Evolutionary conservation across 495 filamentous ascomycete species (phyloP), one percentile per base, ranked within the genome.

Genomic region (Bryoglossum gracile): DNA sequence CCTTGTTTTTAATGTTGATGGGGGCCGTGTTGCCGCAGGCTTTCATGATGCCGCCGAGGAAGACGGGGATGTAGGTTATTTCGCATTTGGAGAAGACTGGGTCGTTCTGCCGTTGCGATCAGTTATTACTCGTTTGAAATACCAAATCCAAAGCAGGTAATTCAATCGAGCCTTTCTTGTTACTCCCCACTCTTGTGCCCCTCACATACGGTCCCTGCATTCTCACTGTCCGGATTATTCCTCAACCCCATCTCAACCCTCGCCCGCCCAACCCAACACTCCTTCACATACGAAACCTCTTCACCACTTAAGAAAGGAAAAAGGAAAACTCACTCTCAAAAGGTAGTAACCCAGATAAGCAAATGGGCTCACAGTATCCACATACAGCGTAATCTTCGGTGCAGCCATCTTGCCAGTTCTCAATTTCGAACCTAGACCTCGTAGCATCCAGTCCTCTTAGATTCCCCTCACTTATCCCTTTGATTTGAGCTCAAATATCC

Each of bases 311-410:
- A n/a, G n/a, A n/a, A n/a, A n/a, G n/a, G n/a, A n/a, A n/a, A n/a
- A n/a, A n/a, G n/a, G n/a, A n/a, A 10, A 8, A 45, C 43, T 28
- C 32, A 54, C 52, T 17, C 83, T 46, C 66, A 67, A 35, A 82
- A 85, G 65, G 57, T 84, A 72, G 56, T 80, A 89, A 1, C 78
- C 84, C 53, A 78, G 67, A 46, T 86, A 87, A 0, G 75, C 77
- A 58, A 89, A 87, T 5, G 84, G 84, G 58, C 76, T 82, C 23
- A 88, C 75, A 24, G 81, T 73, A 62, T 87, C 84, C 26, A 86
- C 51, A 58, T 80, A 87, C 35, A 86, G 68, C 0, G 72, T 81
- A 34, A 88, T 71, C 62, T 81, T 77, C 16, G 80, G 76, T n/a
- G 40, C 53, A 13, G 64, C 57, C 73, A 78, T 77, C n/a, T n/a